Evolutionary conservation across 495 filamentous ascomycete species (phyloP).

Genomic region (Baudoinia panamericana): DNA sequence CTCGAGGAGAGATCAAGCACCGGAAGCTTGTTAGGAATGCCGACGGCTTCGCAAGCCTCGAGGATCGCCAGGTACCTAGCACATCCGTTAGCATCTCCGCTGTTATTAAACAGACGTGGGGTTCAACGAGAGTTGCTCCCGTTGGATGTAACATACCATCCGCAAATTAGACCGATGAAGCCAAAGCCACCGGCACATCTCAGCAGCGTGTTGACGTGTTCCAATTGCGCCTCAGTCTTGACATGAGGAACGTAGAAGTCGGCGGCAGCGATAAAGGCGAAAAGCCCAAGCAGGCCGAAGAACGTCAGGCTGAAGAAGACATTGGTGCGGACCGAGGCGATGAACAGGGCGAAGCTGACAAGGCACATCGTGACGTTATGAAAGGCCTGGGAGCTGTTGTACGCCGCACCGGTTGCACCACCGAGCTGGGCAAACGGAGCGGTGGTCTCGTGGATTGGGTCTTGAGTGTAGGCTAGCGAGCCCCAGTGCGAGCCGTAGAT

Average conservation of each 20-base stretch:
- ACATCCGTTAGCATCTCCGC: too few relatives aligned
- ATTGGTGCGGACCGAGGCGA: constrained; percentile 18
- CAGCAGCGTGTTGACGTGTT: constrained; percentile 10
- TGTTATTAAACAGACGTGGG: too few relatives aligned
- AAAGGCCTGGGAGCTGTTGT: constrained; percentile 14
- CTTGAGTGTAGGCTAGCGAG: constrained; percentile 17
- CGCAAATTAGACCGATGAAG: constrained; percentile 14
- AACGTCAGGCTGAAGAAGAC: constrained; percentile 16
- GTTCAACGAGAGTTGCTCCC: neutral
- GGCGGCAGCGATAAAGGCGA: constrained; percentile 21
- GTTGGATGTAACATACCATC: constrained; percentile 13
- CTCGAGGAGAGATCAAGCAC: neutral
- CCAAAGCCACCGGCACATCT: constrained; percentile 21
- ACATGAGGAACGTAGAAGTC: constrained; percentile 14
- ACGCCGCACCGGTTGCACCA: constrained; percentile 13
- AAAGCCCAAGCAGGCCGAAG: constrained; percentile 21
- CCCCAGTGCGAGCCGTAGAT: constrained; percentile 21
- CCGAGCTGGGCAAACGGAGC: constrained; percentile 5
- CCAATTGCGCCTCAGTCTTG: constrained; percentile 6
- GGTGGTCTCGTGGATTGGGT: constrained; percentile 16
- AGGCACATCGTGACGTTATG: constrained; percentile 22
- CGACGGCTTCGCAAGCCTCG: constrained; percentile 1
- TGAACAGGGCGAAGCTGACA: constrained; percentile 18
- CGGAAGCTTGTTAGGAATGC: neutral
- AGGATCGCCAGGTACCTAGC: neutral